phyloP scores from a whole-genome alignment of 225 moss, liverwort and hornwort species.

The Polytrichum commune region DNA sequence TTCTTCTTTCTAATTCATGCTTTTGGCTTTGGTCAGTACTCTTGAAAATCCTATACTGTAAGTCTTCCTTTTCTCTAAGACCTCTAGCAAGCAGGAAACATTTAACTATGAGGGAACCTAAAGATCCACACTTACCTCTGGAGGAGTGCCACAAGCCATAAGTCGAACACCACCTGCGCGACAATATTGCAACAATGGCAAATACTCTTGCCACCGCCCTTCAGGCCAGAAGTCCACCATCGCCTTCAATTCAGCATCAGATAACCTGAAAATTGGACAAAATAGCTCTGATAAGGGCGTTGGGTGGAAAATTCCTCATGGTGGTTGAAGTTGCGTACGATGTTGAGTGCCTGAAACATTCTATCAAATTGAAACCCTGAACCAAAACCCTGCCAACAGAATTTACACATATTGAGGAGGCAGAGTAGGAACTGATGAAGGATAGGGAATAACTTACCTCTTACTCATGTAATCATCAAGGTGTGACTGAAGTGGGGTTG shows the following conservation, averaged over 20 bases:
- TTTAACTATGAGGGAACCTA: background rate
- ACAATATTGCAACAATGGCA: slow-evolving; percentile 82
- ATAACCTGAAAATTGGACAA: slow-evolving; percentile 50
- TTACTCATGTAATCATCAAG: slow-evolving; percentile 74
- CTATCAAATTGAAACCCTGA: background rate
- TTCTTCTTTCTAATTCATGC: too few species aligned
- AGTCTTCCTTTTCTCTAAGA: background rate
- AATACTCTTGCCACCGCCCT: slow-evolving; percentile 67
- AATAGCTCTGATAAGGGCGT: background rate
- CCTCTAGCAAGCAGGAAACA: background rate
- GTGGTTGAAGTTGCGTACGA: background rate
- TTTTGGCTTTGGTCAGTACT: too few species aligned
- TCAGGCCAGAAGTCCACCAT: slow-evolving; percentile 48
- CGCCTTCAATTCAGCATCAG: slow-evolving; percentile 57
- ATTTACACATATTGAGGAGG: too few species aligned
- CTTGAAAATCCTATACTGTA: too few species aligned
- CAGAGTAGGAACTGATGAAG: background rate
- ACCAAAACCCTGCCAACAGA: too few species aligned
- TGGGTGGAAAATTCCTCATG: background rate
- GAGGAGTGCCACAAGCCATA: slow-evolving; percentile 84
- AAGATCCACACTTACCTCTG: slow-evolving; percentile 42
- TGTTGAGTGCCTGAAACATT: background rate
- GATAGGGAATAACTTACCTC: slow-evolving; percentile 34
- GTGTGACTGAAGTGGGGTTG: slow-evolving; percentile 51
- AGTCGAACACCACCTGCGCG: slow-evolving; percentile 65